Evolutionary conservation across 441 rosid genomes (phyloP).

Genomic region (Brassica hybrid): DNA sequence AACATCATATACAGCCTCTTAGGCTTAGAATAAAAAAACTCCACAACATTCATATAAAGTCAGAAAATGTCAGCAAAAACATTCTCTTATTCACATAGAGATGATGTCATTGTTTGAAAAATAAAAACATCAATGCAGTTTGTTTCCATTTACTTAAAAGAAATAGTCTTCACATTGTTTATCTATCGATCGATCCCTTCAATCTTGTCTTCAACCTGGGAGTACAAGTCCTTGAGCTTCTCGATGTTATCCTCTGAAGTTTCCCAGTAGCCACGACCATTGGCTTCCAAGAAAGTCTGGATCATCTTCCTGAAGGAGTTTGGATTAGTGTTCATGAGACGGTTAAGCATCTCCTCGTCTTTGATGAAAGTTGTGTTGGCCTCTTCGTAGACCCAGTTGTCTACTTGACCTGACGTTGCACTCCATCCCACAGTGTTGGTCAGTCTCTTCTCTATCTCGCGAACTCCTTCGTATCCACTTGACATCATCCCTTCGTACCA

Average conservation of each 20-base stretch:
- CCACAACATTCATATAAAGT: conserved; percentile 38
- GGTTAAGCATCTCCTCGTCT: conserved; percentile 92
- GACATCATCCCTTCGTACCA: conserved; percentile 99
- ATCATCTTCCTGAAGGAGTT: conserved; percentile 91
- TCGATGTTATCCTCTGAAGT: conserved; percentile 84
- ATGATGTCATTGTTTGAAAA: conserved; percentile 30
- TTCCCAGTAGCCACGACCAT: conserved; percentile 98
- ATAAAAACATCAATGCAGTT: conserved; percentile 19
- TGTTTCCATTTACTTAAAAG: conserved; percentile 28
- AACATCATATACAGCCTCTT: background rate
- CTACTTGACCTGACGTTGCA: conserved; percentile 98
- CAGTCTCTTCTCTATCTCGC: conserved; percentile 95
- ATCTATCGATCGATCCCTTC: conserved; percentile 93
- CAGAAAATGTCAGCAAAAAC: conserved; percentile 43
- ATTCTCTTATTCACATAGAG: conserved; percentile 47
- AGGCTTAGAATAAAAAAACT: background rate
- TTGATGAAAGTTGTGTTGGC: conserved; percentile 94
- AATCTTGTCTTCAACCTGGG: conserved; percentile 95
- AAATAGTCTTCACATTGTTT: conserved; percentile 18
- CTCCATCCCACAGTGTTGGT: conserved; percentile 99
- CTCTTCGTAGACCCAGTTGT: conserved; percentile 98
- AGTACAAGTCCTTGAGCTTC: conserved; percentile 86
- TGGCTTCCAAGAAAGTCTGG: conserved; percentile 98
- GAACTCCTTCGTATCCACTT: conserved; percentile 94
- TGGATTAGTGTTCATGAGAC: conserved; percentile 88